Evolutionary conservation across 2,329 filamentous ascomycete genomes (phyloP), one percentile per base, ranked within the genome.

Genomic region (Fusarium sp.): DNA sequence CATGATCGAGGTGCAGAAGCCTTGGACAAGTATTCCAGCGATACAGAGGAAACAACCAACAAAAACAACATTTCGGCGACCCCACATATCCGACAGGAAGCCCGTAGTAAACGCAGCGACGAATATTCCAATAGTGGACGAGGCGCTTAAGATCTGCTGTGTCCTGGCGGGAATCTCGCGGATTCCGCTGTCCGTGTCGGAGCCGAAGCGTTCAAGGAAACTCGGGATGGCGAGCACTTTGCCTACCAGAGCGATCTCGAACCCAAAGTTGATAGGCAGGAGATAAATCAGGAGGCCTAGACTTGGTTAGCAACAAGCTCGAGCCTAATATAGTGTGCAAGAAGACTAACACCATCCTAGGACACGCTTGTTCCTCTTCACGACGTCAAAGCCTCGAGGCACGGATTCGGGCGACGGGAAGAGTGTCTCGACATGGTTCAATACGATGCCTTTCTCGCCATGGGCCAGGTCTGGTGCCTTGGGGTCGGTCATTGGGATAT

Each of bases 141-240:
- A 75, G 5, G 79, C 77, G 38, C 77, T 79, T 40, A 80, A 74
- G 22, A 80, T 76, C 49, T 80, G 78, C 61, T 80, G 79, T 11
- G 63, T 79, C 70, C 22, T 49, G 59, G 27, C 78, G 72, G 1
- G 70, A 62, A 49, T 80, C 70, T 35, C 75, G 61, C 17, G 63
- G 66, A 38, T 51, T 57, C 2, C 68, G 5, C 38, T 70, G 40
- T 70, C 49, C 20, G 71, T 57, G 10, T 62, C 58, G 14, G 72
- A 24, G 2, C 79, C 77, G 40, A 80, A 80, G 3, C 57, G 62
- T 12, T 72, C 38, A 11, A 75, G 67, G 60, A 80, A 80, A 6
- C 74, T 65, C 5, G 59, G 67, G 4, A 79, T 74, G 20, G 79
- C 78, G 17, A 80, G 74, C 1, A 80, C 68, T 31, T 80, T 79